Percentiles rank a stretch among this genome's conserved stretches.
Evolutionary conservation across 2,329 filamentous ascomycete species (phyloP).

Genomic region (Calcarisporium arbuscula): DNA sequence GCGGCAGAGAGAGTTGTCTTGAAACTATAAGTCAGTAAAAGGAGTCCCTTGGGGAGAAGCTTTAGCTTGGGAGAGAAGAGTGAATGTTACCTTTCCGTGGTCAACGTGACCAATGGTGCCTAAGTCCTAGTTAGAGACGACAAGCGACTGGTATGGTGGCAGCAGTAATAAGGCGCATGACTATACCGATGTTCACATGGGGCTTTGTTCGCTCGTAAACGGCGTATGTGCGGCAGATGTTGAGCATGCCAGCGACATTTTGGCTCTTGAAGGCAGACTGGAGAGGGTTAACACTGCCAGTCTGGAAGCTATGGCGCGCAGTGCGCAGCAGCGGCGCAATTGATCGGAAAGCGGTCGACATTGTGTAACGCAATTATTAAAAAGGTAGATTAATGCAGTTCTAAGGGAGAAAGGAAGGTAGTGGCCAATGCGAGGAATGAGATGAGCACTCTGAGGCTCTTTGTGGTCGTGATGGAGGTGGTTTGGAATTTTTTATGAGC

Average conservation of each 20-base stretch:
- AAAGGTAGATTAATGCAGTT: too few relatives aligned
- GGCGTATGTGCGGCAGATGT: constrained; percentile 59
- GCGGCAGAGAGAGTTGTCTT: constrained; percentile 97
- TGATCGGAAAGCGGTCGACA: constrained; percentile 76
- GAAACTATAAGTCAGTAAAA: neutral
- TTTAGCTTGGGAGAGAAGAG: constrained; percentile 11
- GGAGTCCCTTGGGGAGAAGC: too few relatives aligned
- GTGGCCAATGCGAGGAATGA: too few relatives aligned
- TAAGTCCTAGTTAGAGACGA: constrained; percentile 25
- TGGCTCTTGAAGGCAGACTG: constrained; percentile 61
- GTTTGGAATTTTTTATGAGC: constrained; percentile 32
- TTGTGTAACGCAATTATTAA: constrained; percentile 40
- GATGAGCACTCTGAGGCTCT: too few relatives aligned
- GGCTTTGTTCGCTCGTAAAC: constrained; percentile 87
- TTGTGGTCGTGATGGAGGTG: too few relatives aligned
- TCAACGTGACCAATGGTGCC: constrained; percentile 99
- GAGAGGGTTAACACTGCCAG: constrained; percentile 68
- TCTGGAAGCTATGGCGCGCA: constrained; percentile 66
- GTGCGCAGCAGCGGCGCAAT: constrained; percentile 76
- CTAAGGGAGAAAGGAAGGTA: too few relatives aligned
- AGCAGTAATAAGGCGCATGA: too few relatives aligned
- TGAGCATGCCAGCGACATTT: constrained; percentile 57
- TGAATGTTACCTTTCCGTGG: constrained; percentile 88
- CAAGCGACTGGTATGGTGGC: neutral
- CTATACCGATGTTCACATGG: constrained; percentile 94